Conservation (phyloP, 805 yeast species). For the Kodamaea kakaduensis region DNA sequence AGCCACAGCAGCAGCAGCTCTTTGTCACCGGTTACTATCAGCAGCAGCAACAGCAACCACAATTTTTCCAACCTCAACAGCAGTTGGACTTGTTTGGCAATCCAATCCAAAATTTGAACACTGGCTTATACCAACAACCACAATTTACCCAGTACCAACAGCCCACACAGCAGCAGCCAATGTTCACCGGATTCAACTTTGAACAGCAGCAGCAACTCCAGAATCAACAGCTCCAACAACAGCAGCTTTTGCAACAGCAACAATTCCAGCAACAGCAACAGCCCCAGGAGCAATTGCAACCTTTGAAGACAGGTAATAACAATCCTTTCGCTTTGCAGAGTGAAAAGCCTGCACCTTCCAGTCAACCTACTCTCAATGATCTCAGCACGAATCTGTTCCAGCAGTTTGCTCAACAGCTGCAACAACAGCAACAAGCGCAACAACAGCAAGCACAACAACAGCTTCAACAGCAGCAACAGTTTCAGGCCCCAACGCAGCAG, state of each 20-base stretch:
- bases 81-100: constrained; percentile 60
- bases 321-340: constrained; percentile 65
- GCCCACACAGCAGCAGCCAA: constrained; percentile 27
- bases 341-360: constrained; percentile 17
- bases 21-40: constrained; percentile 26
- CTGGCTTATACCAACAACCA: constrained; percentile 3
- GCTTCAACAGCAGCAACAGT: constrained; percentile 17
- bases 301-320: constrained; percentile 67
- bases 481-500: constrained; percentile 18
- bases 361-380: constrained; percentile 23
- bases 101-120: constrained; percentile 49
- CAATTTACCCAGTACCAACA: constrained; percentile 18
- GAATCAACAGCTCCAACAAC: constrained; percentile 20
- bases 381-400: constrained; percentile 30
- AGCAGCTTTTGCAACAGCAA: constrained; percentile 17
- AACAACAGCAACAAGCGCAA: constrained; percentile 13
- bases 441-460: constrained; percentile 34
- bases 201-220: constrained; percentile 27
- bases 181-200: constrained; percentile 28
- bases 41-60: constrained; percentile 19
- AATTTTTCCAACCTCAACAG: constrained; percentile 12
- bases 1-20: constrained; percentile 29
- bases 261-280: constrained; percentile 23
- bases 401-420: constrained; percentile 15
- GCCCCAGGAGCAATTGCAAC: constrained; percentile 39